Conservation (phyloP, 208 protist species). For the Trichomonas vaginalis region DNA sequence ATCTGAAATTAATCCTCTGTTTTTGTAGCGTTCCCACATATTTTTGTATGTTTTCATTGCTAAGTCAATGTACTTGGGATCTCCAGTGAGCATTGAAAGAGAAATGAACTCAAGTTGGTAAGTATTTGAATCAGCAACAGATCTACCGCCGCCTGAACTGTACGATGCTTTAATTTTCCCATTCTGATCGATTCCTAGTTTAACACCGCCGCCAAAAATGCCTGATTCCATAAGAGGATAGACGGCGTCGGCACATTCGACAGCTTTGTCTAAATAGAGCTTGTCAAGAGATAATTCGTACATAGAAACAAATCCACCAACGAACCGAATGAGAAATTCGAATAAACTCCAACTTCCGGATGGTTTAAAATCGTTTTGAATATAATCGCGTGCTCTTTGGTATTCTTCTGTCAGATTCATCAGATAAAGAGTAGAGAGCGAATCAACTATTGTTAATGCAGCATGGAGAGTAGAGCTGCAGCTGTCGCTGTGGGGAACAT, state of each 20-base stretch:
- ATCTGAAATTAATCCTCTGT: not conserved
- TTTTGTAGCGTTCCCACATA: not conserved
- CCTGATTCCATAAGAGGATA: not conserved
- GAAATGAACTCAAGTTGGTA: not conserved
- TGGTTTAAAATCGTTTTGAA: not conserved
- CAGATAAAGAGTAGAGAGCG: slow-evolving; percentile 56
- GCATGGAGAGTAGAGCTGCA: slow-evolving; percentile 28
- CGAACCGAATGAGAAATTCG: slow-evolving; percentile 56
- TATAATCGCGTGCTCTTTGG: not conserved
- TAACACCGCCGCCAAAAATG: not conserved
- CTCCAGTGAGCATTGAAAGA: not conserved
- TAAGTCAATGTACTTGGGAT: not conserved
- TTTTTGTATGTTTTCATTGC: not conserved
- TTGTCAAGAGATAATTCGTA: slow-evolving; percentile 48
- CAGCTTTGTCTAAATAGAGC: slow-evolving; percentile 22
- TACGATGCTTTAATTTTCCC: not conserved
- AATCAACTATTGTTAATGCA: slow-evolving; percentile 55
- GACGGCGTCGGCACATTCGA: not conserved
- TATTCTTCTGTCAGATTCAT: slow-evolving; percentile 27
- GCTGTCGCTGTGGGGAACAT: slow-evolving; percentile 40
- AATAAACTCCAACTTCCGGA: slow-evolving; percentile 38
- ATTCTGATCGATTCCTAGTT: not conserved
- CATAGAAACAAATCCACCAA: slow-evolving; percentile 53
- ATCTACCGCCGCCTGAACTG: not conserved
- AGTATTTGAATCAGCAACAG: not conserved